These are phyloP conservation scores for Suaeda aralocaspica DNA, from an alignment of 148 eudicot species.

Conservation along the genomic window DNA sequence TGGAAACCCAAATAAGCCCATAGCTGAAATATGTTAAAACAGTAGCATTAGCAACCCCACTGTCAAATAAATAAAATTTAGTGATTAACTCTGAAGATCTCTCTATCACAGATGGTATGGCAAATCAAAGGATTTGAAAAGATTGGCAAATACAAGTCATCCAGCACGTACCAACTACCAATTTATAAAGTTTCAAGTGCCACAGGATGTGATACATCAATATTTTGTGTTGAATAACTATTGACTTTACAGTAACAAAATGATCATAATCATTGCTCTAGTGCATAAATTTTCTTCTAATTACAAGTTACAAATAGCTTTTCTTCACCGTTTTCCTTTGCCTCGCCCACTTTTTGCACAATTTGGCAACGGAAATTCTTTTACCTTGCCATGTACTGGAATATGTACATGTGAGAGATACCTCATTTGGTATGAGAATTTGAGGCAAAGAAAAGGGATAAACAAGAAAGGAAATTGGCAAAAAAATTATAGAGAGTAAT, in stretches of 20 bases:
- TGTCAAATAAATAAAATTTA: not conserved
- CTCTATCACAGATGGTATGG: not conserved
- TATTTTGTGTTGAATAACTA: not conserved
- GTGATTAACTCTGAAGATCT: not conserved
- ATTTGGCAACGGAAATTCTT: too few species aligned
- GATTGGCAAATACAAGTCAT: too few species aligned
- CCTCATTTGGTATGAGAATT: too few species aligned
- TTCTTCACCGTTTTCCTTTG: too few species aligned
- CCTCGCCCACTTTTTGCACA: too few species aligned
- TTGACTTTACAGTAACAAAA: not conserved
- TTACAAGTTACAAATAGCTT: not conserved
- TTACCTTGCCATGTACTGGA: too few species aligned
- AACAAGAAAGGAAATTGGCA: too few species aligned
- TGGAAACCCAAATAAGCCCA: constrained; percentile 90
- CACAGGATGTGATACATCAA: not conserved
- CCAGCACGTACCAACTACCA: too few species aligned
- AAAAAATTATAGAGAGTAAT: too few species aligned
- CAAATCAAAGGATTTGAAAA: not conserved
- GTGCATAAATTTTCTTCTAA: not conserved
- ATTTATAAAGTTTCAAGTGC: too few species aligned
- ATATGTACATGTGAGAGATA: too few species aligned
- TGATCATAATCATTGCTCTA: not conserved
- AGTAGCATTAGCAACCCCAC: constrained; percentile 2
- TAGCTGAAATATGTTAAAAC: constrained; percentile 49
- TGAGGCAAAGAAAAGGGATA: too few species aligned